These are phyloP conservation scores for Xerocomus brunneocitrinus DNA, from an alignment of 768 basidiomycete species.

Conservation along the genomic window DNA sequence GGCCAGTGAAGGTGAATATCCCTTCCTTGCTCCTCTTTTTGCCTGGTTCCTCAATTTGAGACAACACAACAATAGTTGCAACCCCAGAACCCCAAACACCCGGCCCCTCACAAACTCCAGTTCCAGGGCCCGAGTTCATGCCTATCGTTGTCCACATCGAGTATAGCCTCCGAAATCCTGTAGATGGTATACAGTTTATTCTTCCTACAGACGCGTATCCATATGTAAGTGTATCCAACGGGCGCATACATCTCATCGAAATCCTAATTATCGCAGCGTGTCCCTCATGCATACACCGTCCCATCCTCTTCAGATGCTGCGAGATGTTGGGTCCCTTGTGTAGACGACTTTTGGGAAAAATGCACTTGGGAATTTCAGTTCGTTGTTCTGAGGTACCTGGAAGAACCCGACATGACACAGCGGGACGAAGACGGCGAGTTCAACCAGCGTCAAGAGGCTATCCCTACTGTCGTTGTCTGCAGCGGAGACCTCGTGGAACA, in stretches of 20 bases:
- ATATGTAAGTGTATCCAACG: conserved; percentile 52
- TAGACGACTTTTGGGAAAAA: conserved; percentile 92
- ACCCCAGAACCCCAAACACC: conserved; percentile 84
- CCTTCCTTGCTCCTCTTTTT: neutral
- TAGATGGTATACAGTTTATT: conserved; percentile 83
- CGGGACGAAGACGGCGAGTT: conserved; percentile 41
- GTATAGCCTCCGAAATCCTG: conserved; percentile 79
- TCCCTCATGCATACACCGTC: conserved; percentile 90
- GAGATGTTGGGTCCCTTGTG: conserved; percentile 98
- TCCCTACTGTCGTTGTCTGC: conserved; percentile 83
- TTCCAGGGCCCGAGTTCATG: conserved; percentile 58
- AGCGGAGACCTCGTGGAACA: conserved; percentile 95
- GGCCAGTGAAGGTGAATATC: conserved; percentile 52
- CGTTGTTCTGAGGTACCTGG: conserved; percentile 80
- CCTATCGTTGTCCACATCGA: conserved; percentile 73
- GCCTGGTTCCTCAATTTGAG: conserved; percentile 3
- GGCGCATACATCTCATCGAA: neutral
- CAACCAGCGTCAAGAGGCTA: conserved; percentile 51
- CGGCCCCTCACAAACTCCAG: conserved; percentile 34
- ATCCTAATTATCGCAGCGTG: conserved; percentile 50
- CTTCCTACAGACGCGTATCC: conserved; percentile 78
- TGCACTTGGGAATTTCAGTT: conserved; percentile 99
- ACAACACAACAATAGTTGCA: conserved; percentile 40
- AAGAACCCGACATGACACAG: conserved; percentile 41
- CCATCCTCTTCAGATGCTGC: conserved; percentile 86